Percentiles rank a stretch among this genome's conserved stretches.
Conservation (phyloP, 768 basidiomycete species). For the Boletus eberwhitei region DNA sequence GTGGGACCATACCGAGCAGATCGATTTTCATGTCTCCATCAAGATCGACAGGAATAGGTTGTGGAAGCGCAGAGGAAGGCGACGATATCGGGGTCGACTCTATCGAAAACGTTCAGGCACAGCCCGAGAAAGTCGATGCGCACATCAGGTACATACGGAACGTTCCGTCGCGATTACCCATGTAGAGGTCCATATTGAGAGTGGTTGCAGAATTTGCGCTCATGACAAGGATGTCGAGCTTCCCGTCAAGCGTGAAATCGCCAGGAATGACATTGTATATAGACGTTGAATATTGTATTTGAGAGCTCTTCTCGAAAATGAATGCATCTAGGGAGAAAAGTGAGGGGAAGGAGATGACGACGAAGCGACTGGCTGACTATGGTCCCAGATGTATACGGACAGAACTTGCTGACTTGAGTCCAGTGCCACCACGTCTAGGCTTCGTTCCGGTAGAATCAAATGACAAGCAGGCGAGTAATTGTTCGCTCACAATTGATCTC, state of each 20-base stretch:
- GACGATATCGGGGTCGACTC: conserved; percentile 43
- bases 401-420: conserved; percentile 73
- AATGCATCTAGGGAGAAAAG: conserved; percentile 49
- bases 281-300: conserved; percentile 52
- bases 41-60: conserved; percentile 85
- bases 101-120: not conserved
- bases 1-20: conserved; percentile 64
- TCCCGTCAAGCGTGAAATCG: conserved; percentile 91
- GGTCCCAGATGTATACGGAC: conserved; percentile 78
- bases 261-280: conserved; percentile 86
- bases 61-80: conserved; percentile 63
- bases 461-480: not conserved
- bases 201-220: conserved; percentile 50
- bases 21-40: conserved; percentile 90
- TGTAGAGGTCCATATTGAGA: conserved; percentile 69
- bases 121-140: not conserved
- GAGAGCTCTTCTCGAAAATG: conserved; percentile 45
- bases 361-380: conserved; percentile 47
- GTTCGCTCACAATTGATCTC: conserved; percentile 82
- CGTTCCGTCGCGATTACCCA: conserved; percentile 56
- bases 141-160: conserved; percentile 51
- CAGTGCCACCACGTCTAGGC: conserved; percentile 78
- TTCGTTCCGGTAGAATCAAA: conserved; percentile 29
- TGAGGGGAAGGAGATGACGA: conserved; percentile 1
- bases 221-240: conserved; percentile 89